Base-by-base conservation (phyloP, 129 eudicot genomes). In the Smallanthus sonchifolius region DNA sequence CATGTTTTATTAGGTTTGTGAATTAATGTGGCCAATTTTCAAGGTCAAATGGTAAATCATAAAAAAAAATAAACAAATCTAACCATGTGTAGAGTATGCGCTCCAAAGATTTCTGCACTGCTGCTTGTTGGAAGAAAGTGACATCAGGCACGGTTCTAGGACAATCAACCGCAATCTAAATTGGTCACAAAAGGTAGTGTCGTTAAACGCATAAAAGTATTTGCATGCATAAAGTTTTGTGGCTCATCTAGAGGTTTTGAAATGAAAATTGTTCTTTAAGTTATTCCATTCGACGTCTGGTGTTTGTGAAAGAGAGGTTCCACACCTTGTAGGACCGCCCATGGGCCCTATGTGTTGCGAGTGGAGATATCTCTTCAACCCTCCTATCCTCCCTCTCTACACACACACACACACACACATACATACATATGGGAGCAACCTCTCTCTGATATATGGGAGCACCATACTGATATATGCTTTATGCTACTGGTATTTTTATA, bases 101-200 rank as follows among this genome's bases (percentile, higher is more conserved):
- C 86, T 94, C 99, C 90, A 94, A 78, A 34, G 97, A 94, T 80
- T 94, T 94, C 65, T 94, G 97, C 67, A 88, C 91, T 76, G 81
- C 84, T 24, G 70, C 80, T 88, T 91, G 97, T 81, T 94, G 97
- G 79, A 94, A 94, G 79, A 94, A 94, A 76, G 97, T 67, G 61
- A 91, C 96, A 61, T 94, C 96, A 64, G 96, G 99, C 17, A 91
- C 97, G 28, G 96, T 94, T 91, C 99, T 85, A 55, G 99, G 99
- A 84, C 99, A 94, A 89, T 94, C 99, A 72, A 94, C 97, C 38
- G 90, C 85, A 82, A 94, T 94, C 99, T 91, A 62, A 49, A 78
- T 20, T 69, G 69, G 38, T 69, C 51, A 49, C 62, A 71, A 30
- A 38, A 32, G 63, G 77, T 28, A 63, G 67, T 49, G n/a, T 35